Conservation (phyloP, 2,329 filamentous ascomycete genomes). For the Colletotrichum tropicicola region DNA sequence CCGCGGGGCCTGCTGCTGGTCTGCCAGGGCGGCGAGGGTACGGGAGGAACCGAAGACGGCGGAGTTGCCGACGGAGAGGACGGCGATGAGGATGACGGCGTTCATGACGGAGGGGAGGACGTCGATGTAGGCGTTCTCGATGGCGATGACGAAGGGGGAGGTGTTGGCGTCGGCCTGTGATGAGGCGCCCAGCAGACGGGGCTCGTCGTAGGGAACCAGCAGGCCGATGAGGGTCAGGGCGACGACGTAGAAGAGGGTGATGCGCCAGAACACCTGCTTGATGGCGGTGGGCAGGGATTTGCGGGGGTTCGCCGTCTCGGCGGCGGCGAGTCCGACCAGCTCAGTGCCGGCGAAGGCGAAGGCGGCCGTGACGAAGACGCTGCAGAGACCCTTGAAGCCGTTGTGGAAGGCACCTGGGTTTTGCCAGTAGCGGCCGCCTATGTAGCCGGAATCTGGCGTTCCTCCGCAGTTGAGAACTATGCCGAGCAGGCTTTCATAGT, state of each 20-base stretch:
- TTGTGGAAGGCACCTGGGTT: slow-evolving; percentile 86
- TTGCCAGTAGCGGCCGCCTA: slow-evolving; percentile 81
- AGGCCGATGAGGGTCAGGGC: slow-evolving; percentile 84
- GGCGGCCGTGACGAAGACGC: slow-evolving; percentile 79
- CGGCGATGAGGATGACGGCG: slow-evolving; percentile 89
- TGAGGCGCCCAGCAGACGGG: slow-evolving; percentile 65
- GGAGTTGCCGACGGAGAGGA: slow-evolving; percentile 91
- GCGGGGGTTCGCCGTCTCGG: slow-evolving; percentile 80
- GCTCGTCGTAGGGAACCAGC: slow-evolving; percentile 78
- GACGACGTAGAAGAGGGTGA: slow-evolving; percentile 88
- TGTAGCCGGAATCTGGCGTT: slow-evolving; percentile 76
- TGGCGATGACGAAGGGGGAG: slow-evolving; percentile 94
- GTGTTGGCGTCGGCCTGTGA: slow-evolving; percentile 68
- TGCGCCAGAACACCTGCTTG: slow-evolving; percentile 96
- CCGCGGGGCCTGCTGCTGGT: slow-evolving; percentile 83
- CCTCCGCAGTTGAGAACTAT: slow-evolving; percentile 88
- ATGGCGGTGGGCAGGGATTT: slow-evolving; percentile 87
- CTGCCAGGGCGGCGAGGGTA: slow-evolving; percentile 88
- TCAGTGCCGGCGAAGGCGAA: slow-evolving; percentile 83
- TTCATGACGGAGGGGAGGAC: slow-evolving; percentile 92
- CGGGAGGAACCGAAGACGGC: slow-evolving; percentile 91
- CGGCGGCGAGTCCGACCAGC: slow-evolving; percentile 79
- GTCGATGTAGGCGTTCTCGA: slow-evolving; percentile 82
- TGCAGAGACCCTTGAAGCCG: slow-evolving; percentile 85
- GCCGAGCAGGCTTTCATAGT: slow-evolving; percentile 72